Evolutionary conservation across 2,329 filamentous ascomycete species (phyloP).

Genomic region (Daldinia sp.): DNA sequence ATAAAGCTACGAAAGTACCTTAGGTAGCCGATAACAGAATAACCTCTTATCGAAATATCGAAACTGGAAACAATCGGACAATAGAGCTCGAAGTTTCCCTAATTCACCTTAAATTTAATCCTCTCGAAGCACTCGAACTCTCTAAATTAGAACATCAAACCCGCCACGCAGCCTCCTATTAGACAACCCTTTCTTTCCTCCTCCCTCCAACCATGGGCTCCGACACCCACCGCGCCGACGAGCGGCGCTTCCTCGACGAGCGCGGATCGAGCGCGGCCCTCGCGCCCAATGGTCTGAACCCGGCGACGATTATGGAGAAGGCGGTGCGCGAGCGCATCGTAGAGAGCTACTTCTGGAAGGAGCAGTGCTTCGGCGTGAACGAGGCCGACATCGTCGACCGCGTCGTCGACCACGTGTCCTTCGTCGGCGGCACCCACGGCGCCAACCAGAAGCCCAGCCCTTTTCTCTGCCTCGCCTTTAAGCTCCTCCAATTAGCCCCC

Average conservation of each 20-base stretch:
- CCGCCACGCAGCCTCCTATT: not conserved
- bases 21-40: conserved; percentile 4
- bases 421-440: conserved; percentile 90
- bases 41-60: not conserved
- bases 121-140: not conserved
- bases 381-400: conserved; percentile 86
- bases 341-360: conserved; percentile 97
- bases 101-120: not conserved
- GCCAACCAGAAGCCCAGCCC: conserved; percentile 87
- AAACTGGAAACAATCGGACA: not conserved
- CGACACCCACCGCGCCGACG: conserved; percentile 78
- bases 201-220: conserved; percentile 32
- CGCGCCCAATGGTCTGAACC: conserved; percentile 89
- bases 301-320: conserved; percentile 95
- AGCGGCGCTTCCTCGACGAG: conserved; percentile 86
- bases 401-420: conserved; percentile 83
- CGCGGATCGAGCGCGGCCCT: conserved; percentile 82
- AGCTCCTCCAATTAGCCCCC: conserved; percentile 89
- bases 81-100: not conserved
- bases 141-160: not conserved
- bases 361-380: conserved; percentile 97
- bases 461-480: conserved; percentile 94
- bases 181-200: not conserved
- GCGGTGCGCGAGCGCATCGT: conserved; percentile 95
- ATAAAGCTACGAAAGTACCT: conserved; percentile 5